These are phyloP conservation scores for Sambucus nigra DNA, from an alignment of 129 eudicot genomes.

Conservation along the genomic window DNA sequence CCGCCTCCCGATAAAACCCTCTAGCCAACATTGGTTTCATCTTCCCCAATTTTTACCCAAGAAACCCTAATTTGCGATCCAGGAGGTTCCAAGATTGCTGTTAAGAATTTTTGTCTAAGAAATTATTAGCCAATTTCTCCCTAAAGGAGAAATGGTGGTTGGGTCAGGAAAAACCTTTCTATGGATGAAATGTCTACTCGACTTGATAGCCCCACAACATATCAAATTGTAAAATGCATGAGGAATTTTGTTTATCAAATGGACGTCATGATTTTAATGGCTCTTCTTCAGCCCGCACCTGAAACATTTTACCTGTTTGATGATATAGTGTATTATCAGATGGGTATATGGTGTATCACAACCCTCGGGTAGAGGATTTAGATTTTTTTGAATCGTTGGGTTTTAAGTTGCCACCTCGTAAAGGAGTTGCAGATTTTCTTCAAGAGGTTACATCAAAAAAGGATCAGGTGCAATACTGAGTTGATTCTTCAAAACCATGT, in stretches of 20 bases:
- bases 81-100: too few relatives aligned
- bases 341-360: constrained; percentile 72
- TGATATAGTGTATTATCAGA: constrained; percentile 66
- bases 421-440: constrained; percentile 85
- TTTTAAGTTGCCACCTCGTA: constrained; percentile 63
- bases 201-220: constrained; percentile 84
- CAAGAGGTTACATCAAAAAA: constrained; percentile 94
- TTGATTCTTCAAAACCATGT: constrained; percentile 53
- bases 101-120: too few relatives aligned
- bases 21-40: too few relatives aligned
- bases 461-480: constrained; percentile 93
- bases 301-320: constrained; percentile 81
- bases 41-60: too few relatives aligned
- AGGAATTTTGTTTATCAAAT: constrained; percentile 60
- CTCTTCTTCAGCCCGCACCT: constrained; percentile 90
- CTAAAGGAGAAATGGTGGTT: too few relatives aligned
- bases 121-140: too few relatives aligned
- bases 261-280: constrained; percentile 66
- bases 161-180: too few relatives aligned
- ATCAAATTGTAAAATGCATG: constrained; percentile 63
- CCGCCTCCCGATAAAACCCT: too few relatives aligned
- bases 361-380: constrained; percentile 69
- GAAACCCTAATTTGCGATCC: too few relatives aligned
- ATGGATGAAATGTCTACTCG: too few relatives aligned
- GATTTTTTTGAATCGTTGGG: constrained; percentile 73